Percentiles rank a stretch among this genome's conserved stretches.
These are phyloP conservation scores for Centella asiatica DNA, from an alignment of 129 eudicot genomes.

Conservation along the genomic window DNA sequence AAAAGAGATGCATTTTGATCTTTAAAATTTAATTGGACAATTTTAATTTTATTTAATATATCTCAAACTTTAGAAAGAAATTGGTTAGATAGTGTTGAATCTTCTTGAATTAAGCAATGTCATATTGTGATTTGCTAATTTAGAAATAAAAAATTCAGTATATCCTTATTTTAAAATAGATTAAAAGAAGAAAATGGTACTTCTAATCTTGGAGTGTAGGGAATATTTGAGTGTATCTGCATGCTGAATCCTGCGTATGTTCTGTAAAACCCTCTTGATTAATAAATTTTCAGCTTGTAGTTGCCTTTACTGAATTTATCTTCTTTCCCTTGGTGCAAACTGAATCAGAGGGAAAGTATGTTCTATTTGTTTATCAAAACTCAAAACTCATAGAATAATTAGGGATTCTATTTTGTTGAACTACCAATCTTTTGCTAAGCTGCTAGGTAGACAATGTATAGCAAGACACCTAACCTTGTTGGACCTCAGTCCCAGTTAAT, in stretches of 20 bases:
- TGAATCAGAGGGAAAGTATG: background rate
- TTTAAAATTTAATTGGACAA: no score
- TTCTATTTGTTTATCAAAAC: no score
- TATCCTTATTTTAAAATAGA: no score
- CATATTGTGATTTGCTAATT: no score
- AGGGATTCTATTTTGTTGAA: background rate
- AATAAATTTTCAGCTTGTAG: background rate
- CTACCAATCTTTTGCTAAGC: background rate
- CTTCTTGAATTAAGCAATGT: no score
- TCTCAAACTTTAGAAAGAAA: no score
- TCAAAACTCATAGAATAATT: background rate
- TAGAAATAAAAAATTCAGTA: no score
- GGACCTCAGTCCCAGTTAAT: background rate
- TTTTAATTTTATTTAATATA: no score
- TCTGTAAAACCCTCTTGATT: background rate
- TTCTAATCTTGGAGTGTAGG: no score
- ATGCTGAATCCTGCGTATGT: background rate
- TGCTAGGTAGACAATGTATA: background rate
- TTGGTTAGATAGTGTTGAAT: no score
- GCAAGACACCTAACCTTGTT: background rate
- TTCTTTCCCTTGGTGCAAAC: background rate
- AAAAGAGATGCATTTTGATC: no score
- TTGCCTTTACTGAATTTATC: background rate
- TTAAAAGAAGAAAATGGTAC: no score
- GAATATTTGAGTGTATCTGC: background rate